Conservation (phyloP, 768 basidiomycete genomes). For the Piloderma croceum region DNA sequence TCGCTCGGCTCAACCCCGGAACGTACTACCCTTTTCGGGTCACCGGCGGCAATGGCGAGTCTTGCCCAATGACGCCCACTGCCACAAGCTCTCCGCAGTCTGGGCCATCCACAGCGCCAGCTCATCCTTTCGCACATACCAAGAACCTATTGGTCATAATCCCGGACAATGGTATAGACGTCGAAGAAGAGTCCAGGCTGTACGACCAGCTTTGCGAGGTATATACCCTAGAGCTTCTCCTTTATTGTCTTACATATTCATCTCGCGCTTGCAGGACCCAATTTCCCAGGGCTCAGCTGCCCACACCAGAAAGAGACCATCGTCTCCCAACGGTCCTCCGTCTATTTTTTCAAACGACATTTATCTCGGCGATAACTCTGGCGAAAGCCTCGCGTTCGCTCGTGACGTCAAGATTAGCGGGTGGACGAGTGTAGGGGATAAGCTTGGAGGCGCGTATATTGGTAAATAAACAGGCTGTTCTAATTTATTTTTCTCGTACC, state of each 20-base stretch:
- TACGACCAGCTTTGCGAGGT: slow-evolving; percentile 62
- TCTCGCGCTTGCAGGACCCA: slow-evolving; percentile 8
- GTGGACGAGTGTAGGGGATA: slow-evolving; percentile 71
- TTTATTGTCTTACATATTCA: background rate
- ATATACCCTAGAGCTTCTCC: slow-evolving; percentile 9
- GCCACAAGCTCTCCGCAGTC: background rate
- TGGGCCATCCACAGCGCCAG: background rate
- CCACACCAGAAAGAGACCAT: slow-evolving; percentile 19
- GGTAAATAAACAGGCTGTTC: slow-evolving; percentile 33
- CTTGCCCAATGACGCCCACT: background rate
- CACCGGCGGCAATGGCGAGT: too few species aligned
- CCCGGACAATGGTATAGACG: slow-evolving; percentile 47
- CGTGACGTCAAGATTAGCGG: slow-evolving; percentile 60
- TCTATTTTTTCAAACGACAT: slow-evolving; percentile 67
- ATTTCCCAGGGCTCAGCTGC: slow-evolving; percentile 6
- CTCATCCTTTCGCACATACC: slow-evolving; percentile 43
- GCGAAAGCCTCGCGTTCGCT: slow-evolving; percentile 51
- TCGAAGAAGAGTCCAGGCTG: slow-evolving; percentile 62
- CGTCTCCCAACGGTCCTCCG: slow-evolving; percentile 32
- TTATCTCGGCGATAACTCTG: slow-evolving; percentile 59
- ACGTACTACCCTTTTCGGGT: too few species aligned
- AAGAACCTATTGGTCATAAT: slow-evolving; percentile 49
- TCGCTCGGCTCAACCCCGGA: too few species aligned
- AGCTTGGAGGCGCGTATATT: slow-evolving; percentile 57
- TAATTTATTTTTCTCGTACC: background rate